Base-by-base conservation (phyloP, 805 yeast species). In the Pachysolen tannophilus region DNA sequence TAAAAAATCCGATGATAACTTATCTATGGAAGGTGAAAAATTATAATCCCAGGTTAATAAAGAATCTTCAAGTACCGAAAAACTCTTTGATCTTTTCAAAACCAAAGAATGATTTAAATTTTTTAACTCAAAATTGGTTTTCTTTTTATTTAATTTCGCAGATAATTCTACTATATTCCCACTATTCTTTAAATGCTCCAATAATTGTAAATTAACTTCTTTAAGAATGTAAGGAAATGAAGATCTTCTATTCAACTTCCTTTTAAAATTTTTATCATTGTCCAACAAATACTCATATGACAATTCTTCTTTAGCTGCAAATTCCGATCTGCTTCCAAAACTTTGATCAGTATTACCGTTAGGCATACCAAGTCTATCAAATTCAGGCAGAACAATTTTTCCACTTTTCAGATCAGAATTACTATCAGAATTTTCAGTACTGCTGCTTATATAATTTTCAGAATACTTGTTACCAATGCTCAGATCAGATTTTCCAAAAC, bases 181-280 rank as follows among this genome's bases (percentile, higher is more conserved):
- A 23, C 13, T 7, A 23, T 23, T 23, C 10, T 8, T 23, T 7
- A 23, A 23, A 23, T 23, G 26, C 13, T 23, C 13, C 8, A 23
- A 11, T 11, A 23, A 11, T 14, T 11, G 26, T 5, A 23, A 11
- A 34, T 54, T 61, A 9, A 63, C 24, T 20, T 65, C 72, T 3
- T 44, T 33, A 11, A 45, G 35, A 8, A 59, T 40, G 5, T 51
- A 50, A 1, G 72, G 72, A 29, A 57, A 53, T n/a, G 72, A 61
- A 14, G 52, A 48, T 32, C 72, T 49, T 46, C 72, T 45, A 11
- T 50, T 47, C 16, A 61, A 27, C 14, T 60, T 39, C n/a, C n/a
- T 8, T 7, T 31, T 14, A 25, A 49, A 45, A 6, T 40, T 36
- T 18, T 31, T 28, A 20, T 37, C 35, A 17, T 30, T 27, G 13